Evolutionary conservation across 1,284 basidiomycete species (phyloP).

Genomic region (Leccinum ponderosum): DNA sequence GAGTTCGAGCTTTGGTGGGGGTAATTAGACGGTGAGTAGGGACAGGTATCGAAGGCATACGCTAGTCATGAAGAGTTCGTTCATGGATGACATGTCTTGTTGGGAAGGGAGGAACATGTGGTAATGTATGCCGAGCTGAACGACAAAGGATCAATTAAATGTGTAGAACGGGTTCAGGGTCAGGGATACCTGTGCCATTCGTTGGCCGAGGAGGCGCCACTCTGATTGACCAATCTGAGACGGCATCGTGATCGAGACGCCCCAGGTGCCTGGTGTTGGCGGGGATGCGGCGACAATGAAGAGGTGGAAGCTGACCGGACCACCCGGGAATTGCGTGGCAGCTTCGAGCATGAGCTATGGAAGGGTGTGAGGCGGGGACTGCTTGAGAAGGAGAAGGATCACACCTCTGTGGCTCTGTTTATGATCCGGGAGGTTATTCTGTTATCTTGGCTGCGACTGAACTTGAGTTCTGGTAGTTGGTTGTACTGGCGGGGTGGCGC

Average conservation of each 20-base stretch:
- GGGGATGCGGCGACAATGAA: conserved; percentile 55
- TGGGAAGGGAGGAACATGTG: conserved; percentile 56
- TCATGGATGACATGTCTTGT: conserved; percentile 45
- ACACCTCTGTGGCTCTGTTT: conserved; percentile 46
- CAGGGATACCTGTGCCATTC: conserved; percentile 46
- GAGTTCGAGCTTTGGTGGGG: conserved; percentile 39
- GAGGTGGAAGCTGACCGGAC: conserved; percentile 49
- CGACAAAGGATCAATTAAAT: conserved; percentile 15
- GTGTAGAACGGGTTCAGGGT: conserved; percentile 7
- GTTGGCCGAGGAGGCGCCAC: conserved; percentile 45
- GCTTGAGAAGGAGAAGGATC: conserved; percentile 5
- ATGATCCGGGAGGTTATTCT: conserved; percentile 45
- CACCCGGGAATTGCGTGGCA: conserved; percentile 34
- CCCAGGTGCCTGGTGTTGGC: conserved; percentile 41
- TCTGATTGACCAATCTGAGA: conserved; percentile 31
- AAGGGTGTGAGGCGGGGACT: not conserved
- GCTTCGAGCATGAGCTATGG: conserved; percentile 32
- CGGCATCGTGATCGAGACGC: conserved; percentile 19
- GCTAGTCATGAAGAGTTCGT: conserved; percentile 52
- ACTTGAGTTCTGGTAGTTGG: conserved; percentile 44
- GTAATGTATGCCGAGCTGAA: conserved; percentile 54
- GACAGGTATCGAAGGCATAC: conserved; percentile 38
- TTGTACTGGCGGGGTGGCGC: conserved; percentile 34
- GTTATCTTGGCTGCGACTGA: conserved; percentile 44
- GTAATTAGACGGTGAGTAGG: conserved; percentile 11